Conservation (phyloP, 225 moss, liverwort and hornwort species). For the Polytrichum commune region DNA sequence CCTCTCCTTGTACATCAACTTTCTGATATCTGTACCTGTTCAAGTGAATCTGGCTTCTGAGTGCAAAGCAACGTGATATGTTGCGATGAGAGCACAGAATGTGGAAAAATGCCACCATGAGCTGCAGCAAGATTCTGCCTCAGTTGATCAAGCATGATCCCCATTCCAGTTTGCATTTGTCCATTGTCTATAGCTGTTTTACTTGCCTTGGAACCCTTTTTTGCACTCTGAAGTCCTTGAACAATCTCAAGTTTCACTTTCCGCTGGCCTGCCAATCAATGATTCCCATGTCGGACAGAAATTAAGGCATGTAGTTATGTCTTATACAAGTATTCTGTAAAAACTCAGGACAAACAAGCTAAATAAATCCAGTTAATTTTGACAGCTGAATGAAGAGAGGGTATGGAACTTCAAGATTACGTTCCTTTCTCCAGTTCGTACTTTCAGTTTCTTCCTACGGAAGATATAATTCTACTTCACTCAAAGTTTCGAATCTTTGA, state of each 20-base stretch:
- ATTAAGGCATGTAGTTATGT: background rate
- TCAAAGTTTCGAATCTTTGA: too few relatives aligned
- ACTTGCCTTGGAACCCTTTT: slow-evolving; percentile 49
- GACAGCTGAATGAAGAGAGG: too few relatives aligned
- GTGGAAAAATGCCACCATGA: slow-evolving; percentile 89
- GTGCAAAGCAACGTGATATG: slow-evolving; percentile 68
- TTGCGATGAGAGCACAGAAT: slow-evolving; percentile 91
- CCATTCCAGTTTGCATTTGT: slow-evolving; percentile 64
- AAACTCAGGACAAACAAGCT: background rate
- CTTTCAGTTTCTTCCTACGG: too few relatives aligned
- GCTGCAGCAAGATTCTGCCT: slow-evolving; percentile 69
- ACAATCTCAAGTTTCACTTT: slow-evolving; percentile 65
- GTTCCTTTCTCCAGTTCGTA: too few relatives aligned
- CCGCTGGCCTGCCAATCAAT: slow-evolving; percentile 43
- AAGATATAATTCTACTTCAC: too few relatives aligned
- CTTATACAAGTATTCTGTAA: background rate
- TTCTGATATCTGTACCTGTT: slow-evolving; percentile 39
- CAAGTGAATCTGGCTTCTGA: slow-evolving; percentile 53
- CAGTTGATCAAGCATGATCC: slow-evolving; percentile 62
- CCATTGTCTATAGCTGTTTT: slow-evolving; percentile 29
- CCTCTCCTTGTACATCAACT: too few relatives aligned
- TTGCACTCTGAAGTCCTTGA: slow-evolving; percentile 57
- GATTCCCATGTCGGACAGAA: background rate
- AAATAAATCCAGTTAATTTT: background rate
- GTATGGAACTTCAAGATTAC: too few relatives aligned